Evolutionary conservation across 2,329 filamentous ascomycete genomes (phyloP), one percentile per base, ranked within the genome.

Genomic region (Fusarium beomiforme): DNA sequence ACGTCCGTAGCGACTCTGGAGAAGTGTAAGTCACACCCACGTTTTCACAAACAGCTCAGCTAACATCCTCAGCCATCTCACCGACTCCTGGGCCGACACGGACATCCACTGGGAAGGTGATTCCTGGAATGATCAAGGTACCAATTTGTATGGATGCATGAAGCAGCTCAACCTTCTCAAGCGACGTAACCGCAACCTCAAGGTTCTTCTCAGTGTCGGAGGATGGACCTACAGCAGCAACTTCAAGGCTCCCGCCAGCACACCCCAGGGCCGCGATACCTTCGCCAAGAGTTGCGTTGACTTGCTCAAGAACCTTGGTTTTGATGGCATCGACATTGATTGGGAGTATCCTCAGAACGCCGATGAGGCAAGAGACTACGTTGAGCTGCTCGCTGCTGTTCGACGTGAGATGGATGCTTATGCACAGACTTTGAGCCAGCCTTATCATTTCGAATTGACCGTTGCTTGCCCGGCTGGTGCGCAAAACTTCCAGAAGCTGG

Each of bases 221-320:
- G 95, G 95, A 54, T 98, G 94, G 94, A 97, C 94, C 0, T 97
- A 97, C 80, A 93, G 91, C 69, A 84, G 88, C 79, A 96, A 97
- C 83, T 97, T 98, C 81, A 87, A 88, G n/a, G 83, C 82, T 31
- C 92, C 94, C 0, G 91, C 92, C 2, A 92, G 92, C 43, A 94
- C 92, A 0, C 85, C 89, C 0, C 81, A 87, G 26, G 93, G 94
- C 12, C 88, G 94, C 11, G 84, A 85, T 33, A 86, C 79, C 2
- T 98, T 98, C 81, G 95, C 94, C 12, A 84, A 87, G 54, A 89
- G 88, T 31, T 91, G 93, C 36, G 91, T 97, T 2, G 86, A 90
- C 24, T 83, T 98, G 37, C 85, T 98, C 74, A 91, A 92, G 79
- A 89, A 96, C 75, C 84, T 94, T 16, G 95, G 95, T 8, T 92